phyloP scores from a whole-genome alignment of 345 rosid species.

The Populus ilicifolia region DNA sequence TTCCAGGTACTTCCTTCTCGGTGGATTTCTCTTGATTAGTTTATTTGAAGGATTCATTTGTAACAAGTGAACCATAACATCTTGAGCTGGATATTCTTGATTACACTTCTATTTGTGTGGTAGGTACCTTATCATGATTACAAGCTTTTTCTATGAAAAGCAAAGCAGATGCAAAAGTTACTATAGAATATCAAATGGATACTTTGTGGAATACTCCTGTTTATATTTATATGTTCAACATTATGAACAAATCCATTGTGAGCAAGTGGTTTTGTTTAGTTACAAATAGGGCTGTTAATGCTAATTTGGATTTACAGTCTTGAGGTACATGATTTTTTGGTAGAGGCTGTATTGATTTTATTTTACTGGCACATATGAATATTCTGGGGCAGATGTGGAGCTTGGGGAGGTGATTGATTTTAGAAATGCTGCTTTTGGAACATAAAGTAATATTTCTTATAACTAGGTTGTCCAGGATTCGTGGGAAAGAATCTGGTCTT shows the following conservation, averaged over 20 bases:
- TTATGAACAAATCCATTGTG: background rate
- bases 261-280: background rate
- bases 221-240: background rate
- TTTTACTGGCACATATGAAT: background rate
- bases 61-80: background rate
- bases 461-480: background rate
- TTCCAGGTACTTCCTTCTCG: conserved; percentile 54
- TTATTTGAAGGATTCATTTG: background rate
- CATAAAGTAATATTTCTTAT: background rate
- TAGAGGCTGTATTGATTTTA: background rate
- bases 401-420: background rate
- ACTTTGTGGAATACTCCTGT: background rate
- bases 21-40: background rate
- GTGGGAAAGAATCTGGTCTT: background rate
- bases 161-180: background rate
- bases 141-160: background rate
- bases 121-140: background rate
- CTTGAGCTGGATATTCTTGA: background rate
- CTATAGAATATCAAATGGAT: background rate
- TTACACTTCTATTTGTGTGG: background rate
- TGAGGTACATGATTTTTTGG: background rate
- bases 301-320: background rate
- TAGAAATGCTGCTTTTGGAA: background rate
- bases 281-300: background rate
- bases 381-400: background rate